phyloP scores from a whole-genome alignment of 257 asterid genomes.

The Solanum lignicaule region DNA sequence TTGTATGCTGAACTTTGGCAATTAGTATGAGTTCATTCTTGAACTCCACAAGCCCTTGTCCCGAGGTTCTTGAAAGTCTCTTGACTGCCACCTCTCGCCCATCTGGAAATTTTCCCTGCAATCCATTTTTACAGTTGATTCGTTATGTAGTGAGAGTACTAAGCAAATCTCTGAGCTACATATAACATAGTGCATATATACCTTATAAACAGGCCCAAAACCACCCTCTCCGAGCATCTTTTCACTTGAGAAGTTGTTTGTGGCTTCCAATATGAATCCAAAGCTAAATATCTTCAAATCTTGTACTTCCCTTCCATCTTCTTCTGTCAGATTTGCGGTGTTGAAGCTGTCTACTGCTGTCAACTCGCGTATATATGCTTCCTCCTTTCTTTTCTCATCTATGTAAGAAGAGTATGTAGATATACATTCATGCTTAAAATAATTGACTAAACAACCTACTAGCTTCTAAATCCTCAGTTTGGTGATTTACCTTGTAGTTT shows the following conservation, averaged over 20 bases:
- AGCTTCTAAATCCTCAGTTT: not conserved
- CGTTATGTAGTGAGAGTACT: not conserved
- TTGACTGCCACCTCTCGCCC: slow-evolving; percentile 54
- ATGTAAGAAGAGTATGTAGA: not conserved
- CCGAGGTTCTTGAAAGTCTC: slow-evolving; percentile 40
- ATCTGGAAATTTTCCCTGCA: slow-evolving; percentile 35
- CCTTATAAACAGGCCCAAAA: slow-evolving; percentile 39
- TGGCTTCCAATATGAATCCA: slow-evolving; percentile 33
- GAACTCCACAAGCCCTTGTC: slow-evolving; percentile 54
- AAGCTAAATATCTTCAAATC: slow-evolving; percentile 35
- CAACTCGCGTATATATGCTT: slow-evolving; percentile 4
- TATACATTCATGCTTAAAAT: not conserved
- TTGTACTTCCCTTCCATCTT: slow-evolving; percentile 21
- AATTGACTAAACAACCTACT: not conserved
- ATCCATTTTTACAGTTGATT: not conserved
- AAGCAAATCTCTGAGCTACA: not conserved
- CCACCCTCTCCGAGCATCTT: slow-evolving; percentile 57
- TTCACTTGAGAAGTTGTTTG: slow-evolving; percentile 29
- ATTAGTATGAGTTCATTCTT: slow-evolving; percentile 48
- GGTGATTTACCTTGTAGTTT: slow-evolving; percentile 3
- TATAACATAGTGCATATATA: not conserved
- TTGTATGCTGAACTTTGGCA: slow-evolving; percentile 50
- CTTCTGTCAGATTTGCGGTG: not conserved
- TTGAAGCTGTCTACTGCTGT: slow-evolving; percentile 11
- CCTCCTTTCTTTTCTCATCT: slow-evolving; percentile 17